These are phyloP conservation scores for Fagopyrum homotropicum DNA, from an alignment of 148 eudicot genomes.

Conservation along the genomic window DNA sequence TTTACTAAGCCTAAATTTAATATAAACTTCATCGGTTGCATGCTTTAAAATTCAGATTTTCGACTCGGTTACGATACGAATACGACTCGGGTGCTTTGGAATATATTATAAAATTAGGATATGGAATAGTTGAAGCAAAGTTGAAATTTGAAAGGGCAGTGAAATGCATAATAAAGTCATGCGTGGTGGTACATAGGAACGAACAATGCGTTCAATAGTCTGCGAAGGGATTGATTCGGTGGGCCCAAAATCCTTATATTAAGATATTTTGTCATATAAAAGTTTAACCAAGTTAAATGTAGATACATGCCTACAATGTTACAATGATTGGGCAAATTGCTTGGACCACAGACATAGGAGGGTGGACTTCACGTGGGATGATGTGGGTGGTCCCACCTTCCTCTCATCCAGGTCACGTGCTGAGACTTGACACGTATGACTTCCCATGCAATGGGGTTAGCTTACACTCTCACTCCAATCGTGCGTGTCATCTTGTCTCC, in stretches of 20 bases:
- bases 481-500: conserved; percentile 6
- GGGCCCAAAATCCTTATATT: not conserved
- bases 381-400: not conserved
- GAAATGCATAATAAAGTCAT: no score
- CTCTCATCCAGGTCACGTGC: not conserved
- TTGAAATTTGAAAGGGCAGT: no score
- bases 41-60: no score
- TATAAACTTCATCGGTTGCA: no score
- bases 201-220: no score
- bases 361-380: conserved; percentile 8
- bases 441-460: conserved; percentile 2
- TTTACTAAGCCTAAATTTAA: no score
- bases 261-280: not conserved
- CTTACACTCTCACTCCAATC: not conserved
- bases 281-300: not conserved
- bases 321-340: conserved; percentile 4
- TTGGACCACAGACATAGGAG: not conserved
- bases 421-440: not conserved
- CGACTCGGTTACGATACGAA: no score
- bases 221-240: not conserved
- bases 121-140: no score
- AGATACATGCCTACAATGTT: not conserved
- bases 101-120: no score
- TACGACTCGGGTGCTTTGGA: no score
- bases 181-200: no score